These are phyloP conservation scores for Royoungia palumana DNA, from an alignment of 768 basidiomycete genomes.

Conservation along the genomic window DNA sequence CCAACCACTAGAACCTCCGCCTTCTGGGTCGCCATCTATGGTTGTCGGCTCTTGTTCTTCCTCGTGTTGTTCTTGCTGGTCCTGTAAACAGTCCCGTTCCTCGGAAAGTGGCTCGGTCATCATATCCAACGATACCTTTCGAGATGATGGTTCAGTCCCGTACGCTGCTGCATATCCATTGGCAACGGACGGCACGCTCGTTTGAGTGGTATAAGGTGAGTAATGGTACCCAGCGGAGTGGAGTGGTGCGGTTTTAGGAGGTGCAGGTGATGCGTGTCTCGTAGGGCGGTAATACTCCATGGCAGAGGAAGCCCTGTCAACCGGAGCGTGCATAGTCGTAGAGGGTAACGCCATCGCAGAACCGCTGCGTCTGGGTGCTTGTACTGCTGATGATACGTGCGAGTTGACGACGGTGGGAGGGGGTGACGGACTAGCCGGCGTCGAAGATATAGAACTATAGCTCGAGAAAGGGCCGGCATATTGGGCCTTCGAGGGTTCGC, in stretches of 20 bases:
- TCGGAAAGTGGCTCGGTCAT: conserved; percentile 26
- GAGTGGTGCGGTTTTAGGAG: conserved; percentile 54
- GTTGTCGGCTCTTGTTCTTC: conserved; percentile 2
- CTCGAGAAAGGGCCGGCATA: conserved; percentile 85
- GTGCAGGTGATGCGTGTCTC: conserved; percentile 51
- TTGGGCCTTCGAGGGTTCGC: conserved; percentile 34
- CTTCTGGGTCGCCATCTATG: conserved; percentile 33
- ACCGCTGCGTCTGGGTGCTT: conserved; percentile 57
- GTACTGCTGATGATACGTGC: conserved; percentile 29
- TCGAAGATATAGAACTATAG: conserved; percentile 88
- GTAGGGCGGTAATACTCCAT: conserved; percentile 62
- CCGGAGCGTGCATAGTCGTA: conserved; percentile 45
- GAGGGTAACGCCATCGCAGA: conserved; percentile 64
- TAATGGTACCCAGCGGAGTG: conserved; percentile 31
- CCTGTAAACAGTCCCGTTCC: background rate
- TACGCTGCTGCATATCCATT: conserved; percentile 39
- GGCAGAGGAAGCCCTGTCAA: conserved; percentile 75
- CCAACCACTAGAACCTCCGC: conserved; percentile 49
- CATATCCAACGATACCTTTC: conserved; percentile 31
- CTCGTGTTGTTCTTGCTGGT: conserved; percentile 5
- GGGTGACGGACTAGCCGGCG: conserved; percentile 75
- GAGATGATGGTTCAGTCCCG: conserved; percentile 29
- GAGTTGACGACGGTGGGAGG: conserved; percentile 51
- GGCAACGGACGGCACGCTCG: conserved; percentile 25
- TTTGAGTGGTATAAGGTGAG: conserved; percentile 28